phyloP scores from a whole-genome alignment of 2,329 filamentous ascomycete species.

The Cladosporium cucumerinum region DNA sequence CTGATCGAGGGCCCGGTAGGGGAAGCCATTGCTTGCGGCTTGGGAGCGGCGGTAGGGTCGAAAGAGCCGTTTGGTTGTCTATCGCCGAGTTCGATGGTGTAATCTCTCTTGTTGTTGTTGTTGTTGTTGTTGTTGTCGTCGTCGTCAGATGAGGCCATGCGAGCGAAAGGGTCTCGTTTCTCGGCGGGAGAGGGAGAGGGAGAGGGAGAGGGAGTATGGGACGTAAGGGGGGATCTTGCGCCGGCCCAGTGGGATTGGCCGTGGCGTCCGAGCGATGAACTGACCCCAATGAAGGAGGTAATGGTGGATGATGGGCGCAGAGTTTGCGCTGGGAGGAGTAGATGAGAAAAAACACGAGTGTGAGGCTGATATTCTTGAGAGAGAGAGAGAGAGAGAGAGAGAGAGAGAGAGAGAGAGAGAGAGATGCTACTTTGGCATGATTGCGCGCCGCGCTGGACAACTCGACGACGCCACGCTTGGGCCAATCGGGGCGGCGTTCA shows the following conservation, averaged over 20 bases:
- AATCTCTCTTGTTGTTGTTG: conserved; percentile 81
- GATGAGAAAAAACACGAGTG: background rate
- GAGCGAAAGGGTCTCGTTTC: conserved; percentile 9
- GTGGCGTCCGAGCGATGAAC: conserved; percentile 25
- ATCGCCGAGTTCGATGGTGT: conserved; percentile 67
- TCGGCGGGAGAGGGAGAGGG: conserved; percentile 15
- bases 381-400: no score
- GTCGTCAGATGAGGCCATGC: conserved; percentile 69
- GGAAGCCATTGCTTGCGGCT: conserved; percentile 49
- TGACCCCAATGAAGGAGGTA: conserved; percentile 33
- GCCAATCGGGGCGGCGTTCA: background rate
- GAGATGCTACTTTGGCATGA: background rate
- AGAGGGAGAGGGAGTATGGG: conserved; percentile 11
- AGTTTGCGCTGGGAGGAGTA: background rate
- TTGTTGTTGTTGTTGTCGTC: conserved; percentile 87
- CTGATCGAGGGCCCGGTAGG: conserved; percentile 42
- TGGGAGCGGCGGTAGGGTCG: conserved; percentile 31
- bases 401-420: no score
- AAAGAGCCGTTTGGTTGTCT: conserved; percentile 49
- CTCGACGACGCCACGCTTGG: background rate
- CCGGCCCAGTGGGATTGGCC: conserved; percentile 19
- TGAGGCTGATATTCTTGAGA: background rate
- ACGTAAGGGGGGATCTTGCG: conserved; percentile 25
- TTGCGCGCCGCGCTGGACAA: background rate
- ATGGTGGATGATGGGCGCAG: conserved; percentile 23